Conservation (phyloP, 805 yeast genomes). For the Ogataea glucozyma region DNA sequence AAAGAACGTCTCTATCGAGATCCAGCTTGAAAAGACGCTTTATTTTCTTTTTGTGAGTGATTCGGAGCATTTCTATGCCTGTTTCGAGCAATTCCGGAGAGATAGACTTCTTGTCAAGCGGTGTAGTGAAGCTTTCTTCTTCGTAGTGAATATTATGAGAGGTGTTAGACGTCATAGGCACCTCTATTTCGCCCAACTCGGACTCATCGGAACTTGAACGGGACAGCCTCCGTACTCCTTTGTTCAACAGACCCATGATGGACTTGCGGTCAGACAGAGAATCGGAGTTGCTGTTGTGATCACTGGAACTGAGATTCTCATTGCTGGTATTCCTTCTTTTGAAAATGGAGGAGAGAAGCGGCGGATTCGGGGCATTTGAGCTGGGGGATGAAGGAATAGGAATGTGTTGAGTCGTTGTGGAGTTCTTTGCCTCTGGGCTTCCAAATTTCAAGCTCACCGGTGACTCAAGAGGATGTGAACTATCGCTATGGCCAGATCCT, state of each 20-base stretch:
- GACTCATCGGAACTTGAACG: slow-evolving; percentile 22
- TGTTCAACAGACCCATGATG: slow-evolving; percentile 11
- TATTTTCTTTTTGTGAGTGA: slow-evolving; percentile 69
- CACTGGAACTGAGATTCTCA: slow-evolving; percentile 14
- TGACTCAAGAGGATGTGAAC: background rate
- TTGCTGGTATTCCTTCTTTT: slow-evolving; percentile 13
- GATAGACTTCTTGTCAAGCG: slow-evolving; percentile 33
- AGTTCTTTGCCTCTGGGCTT: background rate
- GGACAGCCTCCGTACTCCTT: slow-evolving; percentile 19
- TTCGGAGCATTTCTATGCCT: slow-evolving; percentile 65
- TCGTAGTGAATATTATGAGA: slow-evolving; percentile 8
- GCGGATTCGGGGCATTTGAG: slow-evolving; percentile 1
- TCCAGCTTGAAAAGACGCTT: slow-evolving; percentile 59
- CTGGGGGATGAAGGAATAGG: background rate
- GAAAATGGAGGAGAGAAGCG: slow-evolving; percentile 3
- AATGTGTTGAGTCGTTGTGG: background rate
- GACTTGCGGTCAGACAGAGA: slow-evolving; percentile 11
- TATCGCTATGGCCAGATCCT: background rate
- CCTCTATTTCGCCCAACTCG: slow-evolving; percentile 12
- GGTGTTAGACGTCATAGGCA: slow-evolving; percentile 5
- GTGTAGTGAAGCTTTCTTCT: slow-evolving; percentile 17
- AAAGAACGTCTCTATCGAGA: slow-evolving; percentile 50
- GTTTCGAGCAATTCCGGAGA: slow-evolving; percentile 50
- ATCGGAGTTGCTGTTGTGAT: slow-evolving; percentile 11
- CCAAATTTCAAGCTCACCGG: background rate